phyloP scores from a whole-genome alignment of 768 basidiomycete genomes.

The Suillus decipiens region DNA sequence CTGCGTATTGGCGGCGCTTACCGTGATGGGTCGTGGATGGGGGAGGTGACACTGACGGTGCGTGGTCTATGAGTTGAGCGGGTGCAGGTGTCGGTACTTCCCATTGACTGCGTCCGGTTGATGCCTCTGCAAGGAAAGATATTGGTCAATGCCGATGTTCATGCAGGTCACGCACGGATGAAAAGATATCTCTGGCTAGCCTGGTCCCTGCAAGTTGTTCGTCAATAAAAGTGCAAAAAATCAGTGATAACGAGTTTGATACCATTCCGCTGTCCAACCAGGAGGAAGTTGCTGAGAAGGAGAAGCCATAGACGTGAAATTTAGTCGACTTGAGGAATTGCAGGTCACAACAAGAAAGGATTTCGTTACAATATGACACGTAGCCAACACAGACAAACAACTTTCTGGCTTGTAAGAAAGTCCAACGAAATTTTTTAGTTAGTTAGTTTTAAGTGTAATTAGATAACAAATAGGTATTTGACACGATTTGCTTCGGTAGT shows the following conservation, averaged over 20 bases:
- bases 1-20: constrained; percentile 91
- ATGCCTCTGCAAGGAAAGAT: constrained; percentile 59
- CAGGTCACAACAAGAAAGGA: neutral
- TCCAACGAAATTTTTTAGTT: too few relatives aligned
- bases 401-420: neutral
- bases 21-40: constrained; percentile 42
- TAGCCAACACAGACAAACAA: constrained; percentile 26
- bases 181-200: constrained; percentile 83
- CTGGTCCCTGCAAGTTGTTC: constrained; percentile 61
- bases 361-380: constrained; percentile 14
- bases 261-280: constrained; percentile 96
- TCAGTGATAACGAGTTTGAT: constrained; percentile 20
- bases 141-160: constrained; percentile 10
- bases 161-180: constrained; percentile 62
- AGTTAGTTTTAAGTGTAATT: too few relatives aligned
- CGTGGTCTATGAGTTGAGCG: constrained; percentile 39
- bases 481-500: neutral
- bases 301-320: constrained; percentile 39
- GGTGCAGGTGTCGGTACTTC: constrained; percentile 61
- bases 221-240: neutral
- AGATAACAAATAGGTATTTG: neutral
- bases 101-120: constrained; percentile 87
- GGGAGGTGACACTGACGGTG: constrained; percentile 46
- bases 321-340: neutral
- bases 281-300: constrained; percentile 76